These are phyloP conservation scores for Leishmania amazonensis DNA, from an alignment of 208 protist genomes.

Conservation along the genomic window DNA sequence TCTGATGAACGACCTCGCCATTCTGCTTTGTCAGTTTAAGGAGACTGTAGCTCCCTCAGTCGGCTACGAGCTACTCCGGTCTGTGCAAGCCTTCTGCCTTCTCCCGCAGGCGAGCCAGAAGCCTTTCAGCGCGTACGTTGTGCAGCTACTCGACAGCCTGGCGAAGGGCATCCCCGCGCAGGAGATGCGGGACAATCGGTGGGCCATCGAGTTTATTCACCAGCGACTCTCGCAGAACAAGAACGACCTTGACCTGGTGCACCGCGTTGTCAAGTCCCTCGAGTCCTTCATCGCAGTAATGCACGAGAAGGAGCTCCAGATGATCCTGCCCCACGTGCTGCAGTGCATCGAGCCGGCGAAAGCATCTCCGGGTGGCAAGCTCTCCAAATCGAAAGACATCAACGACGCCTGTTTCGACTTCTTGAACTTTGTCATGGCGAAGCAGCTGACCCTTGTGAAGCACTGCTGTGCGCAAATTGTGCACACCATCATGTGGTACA, in stretches of 20 bases:
- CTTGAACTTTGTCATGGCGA: constrained; percentile 81
- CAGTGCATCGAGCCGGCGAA: constrained; percentile 88
- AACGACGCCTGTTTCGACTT: constrained; percentile 90
- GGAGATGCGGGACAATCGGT: constrained; percentile 89
- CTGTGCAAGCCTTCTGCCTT: constrained; percentile 75
- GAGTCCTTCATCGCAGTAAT: constrained; percentile 87
- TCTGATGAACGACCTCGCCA: constrained; percentile 85
- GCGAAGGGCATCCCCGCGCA: constrained; percentile 74
- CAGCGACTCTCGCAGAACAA: constrained; percentile 90
- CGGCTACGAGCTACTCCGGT: constrained; percentile 72
- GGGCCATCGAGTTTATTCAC: constrained; percentile 92
- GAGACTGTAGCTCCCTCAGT: constrained; percentile 65
- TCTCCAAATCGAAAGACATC: constrained; percentile 74
- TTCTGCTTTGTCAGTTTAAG: constrained; percentile 71
- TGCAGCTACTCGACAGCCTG: constrained; percentile 85
- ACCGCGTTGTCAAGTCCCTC: constrained; percentile 82
- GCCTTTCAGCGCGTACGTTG: constrained; percentile 80
- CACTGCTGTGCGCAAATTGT: constrained; percentile 88
- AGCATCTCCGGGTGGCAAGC: constrained; percentile 28
- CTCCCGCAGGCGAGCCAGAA: constrained; percentile 86
- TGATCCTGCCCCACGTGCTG: constrained; percentile 87
- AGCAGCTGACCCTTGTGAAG: constrained; percentile 73
- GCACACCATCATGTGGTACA: constrained; percentile 89
- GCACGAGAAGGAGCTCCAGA: constrained; percentile 86
- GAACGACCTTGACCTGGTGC: constrained; percentile 76